Percentiles rank a stretch among this genome's conserved stretches.
Evolutionary conservation across 2,329 filamentous ascomycete species (phyloP).

Genomic region (Chaetomiaceae sp.): DNA sequence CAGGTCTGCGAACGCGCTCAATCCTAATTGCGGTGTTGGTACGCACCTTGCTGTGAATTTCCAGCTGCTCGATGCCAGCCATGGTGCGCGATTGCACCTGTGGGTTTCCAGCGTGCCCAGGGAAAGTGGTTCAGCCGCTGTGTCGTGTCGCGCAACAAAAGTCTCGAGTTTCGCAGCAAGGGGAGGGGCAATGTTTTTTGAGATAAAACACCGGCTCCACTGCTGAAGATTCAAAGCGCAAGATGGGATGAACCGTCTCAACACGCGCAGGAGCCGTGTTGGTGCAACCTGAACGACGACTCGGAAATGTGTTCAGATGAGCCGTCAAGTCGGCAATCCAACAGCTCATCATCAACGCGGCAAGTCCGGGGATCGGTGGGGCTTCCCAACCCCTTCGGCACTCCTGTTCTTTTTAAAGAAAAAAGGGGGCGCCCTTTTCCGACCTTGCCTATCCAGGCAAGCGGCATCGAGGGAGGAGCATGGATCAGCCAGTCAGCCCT

Average conservation of each 20-base stretch:
- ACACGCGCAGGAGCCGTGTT: too few relatives aligned
- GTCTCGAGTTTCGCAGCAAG: background rate
- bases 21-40: background rate
- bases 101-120: background rate
- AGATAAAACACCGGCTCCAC: too few relatives aligned
- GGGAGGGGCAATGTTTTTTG: background rate
- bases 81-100: conserved; percentile 42
- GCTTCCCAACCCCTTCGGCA: conserved; percentile 5
- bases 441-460: conserved; percentile 3
- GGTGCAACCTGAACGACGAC: background rate
- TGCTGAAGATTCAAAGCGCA: background rate
- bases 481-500: conserved; percentile 1
- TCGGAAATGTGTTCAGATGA: background rate
- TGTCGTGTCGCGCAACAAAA: conserved; percentile 4
- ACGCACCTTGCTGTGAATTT: conserved; percentile 93
- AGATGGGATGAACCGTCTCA: background rate
- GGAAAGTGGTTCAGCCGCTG: background rate
- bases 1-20: too few relatives aligned
- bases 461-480: background rate
- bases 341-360: too few relatives aligned
- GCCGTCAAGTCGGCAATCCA: background rate
- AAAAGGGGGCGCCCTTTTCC: background rate
- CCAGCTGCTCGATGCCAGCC: conserved; percentile 93
- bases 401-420: conserved; percentile 1
- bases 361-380: background rate